These are phyloP conservation scores for Arabis alpina DNA, from an alignment of 345 rosid species.

Conservation along the genomic window DNA sequence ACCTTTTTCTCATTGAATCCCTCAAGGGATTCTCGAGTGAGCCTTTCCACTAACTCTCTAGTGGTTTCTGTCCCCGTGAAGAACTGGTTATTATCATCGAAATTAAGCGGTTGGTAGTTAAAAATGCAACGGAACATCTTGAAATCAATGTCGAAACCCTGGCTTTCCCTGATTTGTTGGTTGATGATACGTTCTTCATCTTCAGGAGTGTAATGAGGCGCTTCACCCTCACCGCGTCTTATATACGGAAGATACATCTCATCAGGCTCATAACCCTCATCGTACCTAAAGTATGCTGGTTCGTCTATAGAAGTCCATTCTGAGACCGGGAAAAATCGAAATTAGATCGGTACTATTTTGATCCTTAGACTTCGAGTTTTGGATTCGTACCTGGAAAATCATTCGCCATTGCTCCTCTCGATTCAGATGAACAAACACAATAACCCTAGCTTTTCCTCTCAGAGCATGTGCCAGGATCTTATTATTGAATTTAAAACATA, in stretches of 20 bases:
- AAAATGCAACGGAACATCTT: slow-evolving; percentile 5
- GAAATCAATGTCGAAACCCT: slow-evolving; percentile 21
- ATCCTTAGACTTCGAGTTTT: neutral
- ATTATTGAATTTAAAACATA: too few relatives aligned
- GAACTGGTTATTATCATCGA: neutral
- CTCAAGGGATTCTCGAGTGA: neutral
- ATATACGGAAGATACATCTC: neutral
- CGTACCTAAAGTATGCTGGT: neutral
- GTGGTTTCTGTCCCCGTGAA: neutral
- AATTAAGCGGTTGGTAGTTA: neutral
- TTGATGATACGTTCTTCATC: neutral
- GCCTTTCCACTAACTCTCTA: slow-evolving; percentile 2
- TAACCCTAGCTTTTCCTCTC: too few relatives aligned
- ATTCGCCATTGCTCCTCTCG: neutral
- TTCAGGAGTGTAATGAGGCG: neutral
- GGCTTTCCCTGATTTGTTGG: neutral
- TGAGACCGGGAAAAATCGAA: neutral
- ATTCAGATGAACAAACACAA: neutral
- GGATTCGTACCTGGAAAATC: neutral
- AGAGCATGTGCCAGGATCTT: too few relatives aligned
- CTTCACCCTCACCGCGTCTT: slow-evolving; percentile 14
- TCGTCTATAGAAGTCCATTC: neutral
- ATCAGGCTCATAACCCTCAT: neutral
- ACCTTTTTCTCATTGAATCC: neutral
- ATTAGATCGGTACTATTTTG: neutral